These are phyloP conservation scores for Lonicera japonica DNA, from an alignment of 129 eudicot genomes.

Conservation along the genomic window DNA sequence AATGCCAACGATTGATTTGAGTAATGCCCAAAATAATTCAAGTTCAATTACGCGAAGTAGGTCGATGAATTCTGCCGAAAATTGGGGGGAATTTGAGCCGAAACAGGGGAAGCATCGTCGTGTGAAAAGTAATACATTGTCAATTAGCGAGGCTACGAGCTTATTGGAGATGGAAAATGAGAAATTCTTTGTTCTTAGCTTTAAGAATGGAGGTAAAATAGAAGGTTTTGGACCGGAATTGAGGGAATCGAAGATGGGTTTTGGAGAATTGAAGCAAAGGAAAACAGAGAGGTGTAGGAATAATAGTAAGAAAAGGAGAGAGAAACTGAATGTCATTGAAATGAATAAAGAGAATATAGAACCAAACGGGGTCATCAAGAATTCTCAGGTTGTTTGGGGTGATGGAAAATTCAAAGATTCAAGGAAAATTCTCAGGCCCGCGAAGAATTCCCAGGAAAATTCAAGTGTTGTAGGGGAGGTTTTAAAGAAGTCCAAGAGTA, in stretches of 20 bases:
- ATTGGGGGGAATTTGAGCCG: conserved; percentile 8
- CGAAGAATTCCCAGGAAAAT: neutral
- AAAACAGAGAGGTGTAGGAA: conserved; percentile 12
- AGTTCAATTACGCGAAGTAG: conserved; percentile 23
- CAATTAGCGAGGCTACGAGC: conserved; percentile 35
- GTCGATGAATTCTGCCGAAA: conserved; percentile 26
- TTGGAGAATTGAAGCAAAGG: conserved; percentile 17
- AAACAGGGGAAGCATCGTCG: conserved; percentile 32
- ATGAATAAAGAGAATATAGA: conserved; percentile 36
- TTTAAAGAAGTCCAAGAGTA: conserved; percentile 2
- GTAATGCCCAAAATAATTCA: neutral
- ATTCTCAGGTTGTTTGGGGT: conserved; percentile 1
- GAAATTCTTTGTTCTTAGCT: conserved; percentile 72
- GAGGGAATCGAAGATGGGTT: conserved; percentile 23
- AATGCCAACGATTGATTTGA: conserved; percentile 24
- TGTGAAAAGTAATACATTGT: conserved; percentile 20
- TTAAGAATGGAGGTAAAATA: conserved; percentile 21
- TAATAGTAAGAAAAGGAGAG: conserved; percentile 18
- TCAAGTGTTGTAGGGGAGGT: neutral
- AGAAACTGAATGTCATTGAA: conserved; percentile 1
- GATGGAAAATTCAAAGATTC: conserved; percentile 13
- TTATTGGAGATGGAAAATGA: conserved; percentile 64
- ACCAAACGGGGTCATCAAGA: neutral
- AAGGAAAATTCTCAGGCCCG: conserved; percentile 19
- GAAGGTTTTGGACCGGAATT: conserved; percentile 18